These are phyloP conservation scores for Ciborinia camelliae DNA, from an alignment of 2,329 filamentous ascomycete species.

Conservation along the genomic window DNA sequence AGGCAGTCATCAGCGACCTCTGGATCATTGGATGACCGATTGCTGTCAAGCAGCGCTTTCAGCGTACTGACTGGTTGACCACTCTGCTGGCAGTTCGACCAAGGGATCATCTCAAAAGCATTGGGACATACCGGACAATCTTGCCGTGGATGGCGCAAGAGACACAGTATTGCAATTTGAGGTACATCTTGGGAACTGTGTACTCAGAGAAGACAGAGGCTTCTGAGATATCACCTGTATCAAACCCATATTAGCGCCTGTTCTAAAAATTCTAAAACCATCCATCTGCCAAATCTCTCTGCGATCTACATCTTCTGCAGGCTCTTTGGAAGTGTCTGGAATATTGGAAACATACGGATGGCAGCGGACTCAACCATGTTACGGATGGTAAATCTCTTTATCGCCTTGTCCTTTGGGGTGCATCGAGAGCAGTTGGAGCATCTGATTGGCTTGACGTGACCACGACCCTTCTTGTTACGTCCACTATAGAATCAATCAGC, in stretches of 20 bases:
- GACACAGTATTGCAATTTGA: conserved; percentile 99
- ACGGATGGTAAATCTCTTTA: conserved; percentile 99
- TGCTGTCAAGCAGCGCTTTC: too few species aligned
- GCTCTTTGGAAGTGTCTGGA: neutral
- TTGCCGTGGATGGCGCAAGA: conserved; percentile 99
- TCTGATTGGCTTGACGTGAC: conserved; percentile 99
- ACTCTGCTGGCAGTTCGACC: conserved; percentile 45
- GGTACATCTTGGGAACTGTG: conserved; percentile 99
- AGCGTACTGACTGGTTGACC: too few species aligned
- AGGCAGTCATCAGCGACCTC: too few species aligned
- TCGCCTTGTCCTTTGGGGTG: conserved; percentile 92
- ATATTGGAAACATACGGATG: conserved; percentile 73
- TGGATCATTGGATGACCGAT: too few species aligned
- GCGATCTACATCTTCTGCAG: neutral
- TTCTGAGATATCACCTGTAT: conserved; percentile 97
- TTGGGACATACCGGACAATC: conserved; percentile 97
- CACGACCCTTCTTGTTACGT: conserved; percentile 99
- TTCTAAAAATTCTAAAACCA: neutral
- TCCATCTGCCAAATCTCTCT: neutral
- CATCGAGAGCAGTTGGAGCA: conserved; percentile 79
- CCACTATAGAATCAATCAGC: conserved; percentile 56
- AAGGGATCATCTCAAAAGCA: conserved; percentile 56
- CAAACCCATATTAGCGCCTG: conserved; percentile 20
- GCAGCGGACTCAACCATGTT: conserved; percentile 99
- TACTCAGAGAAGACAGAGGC: conserved; percentile 99